Evolutionary conservation across 108 stramenopile species (phyloP).

Genomic region (Stephanodiscus minutulus): DNA sequence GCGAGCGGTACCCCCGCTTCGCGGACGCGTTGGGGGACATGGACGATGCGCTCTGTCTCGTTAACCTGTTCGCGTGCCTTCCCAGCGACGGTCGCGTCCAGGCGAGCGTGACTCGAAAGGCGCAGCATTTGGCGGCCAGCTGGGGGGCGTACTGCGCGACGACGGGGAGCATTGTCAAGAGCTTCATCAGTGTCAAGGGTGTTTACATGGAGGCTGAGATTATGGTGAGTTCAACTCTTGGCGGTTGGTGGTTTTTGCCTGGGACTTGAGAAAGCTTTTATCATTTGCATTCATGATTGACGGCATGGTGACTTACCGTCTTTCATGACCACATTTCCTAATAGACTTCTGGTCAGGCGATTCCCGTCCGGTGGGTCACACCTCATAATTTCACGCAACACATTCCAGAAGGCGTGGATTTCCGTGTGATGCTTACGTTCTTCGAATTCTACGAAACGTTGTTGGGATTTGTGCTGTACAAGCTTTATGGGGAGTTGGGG

Average conservation of each 20-base stretch:
- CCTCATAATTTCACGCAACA: constrained; percentile 96
- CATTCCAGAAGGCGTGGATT: constrained; percentile 95
- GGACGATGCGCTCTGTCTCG: constrained; percentile 96
- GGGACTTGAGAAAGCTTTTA: not conserved
- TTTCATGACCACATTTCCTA: constrained; percentile 21
- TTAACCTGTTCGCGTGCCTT: constrained; percentile 93
- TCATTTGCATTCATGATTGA: not conserved
- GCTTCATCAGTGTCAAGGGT: constrained; percentile 98
- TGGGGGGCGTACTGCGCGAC: constrained; percentile 95
- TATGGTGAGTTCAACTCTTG: constrained; percentile 47
- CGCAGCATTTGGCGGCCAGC: constrained; percentile 79
- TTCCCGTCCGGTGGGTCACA: constrained; percentile 88
- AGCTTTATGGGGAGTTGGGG: constrained; percentile 90
- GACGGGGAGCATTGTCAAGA: constrained; percentile 87
- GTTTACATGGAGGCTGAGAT: constrained; percentile 93
- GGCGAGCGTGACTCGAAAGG: constrained; percentile 79
- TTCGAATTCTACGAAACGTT: constrained; percentile 98
- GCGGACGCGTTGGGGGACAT: constrained; percentile 93
- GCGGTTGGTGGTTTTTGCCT: not conserved
- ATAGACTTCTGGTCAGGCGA: constrained; percentile 28
- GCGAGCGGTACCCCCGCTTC: constrained; percentile 99
- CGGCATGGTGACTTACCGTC: constrained; percentile 1
- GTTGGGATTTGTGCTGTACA: constrained; percentile 94
- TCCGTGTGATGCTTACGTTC: constrained; percentile 98
- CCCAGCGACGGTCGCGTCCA: constrained; percentile 78